Conservation (phyloP, 1,284 basidiomycete genomes). For the Tylopilus sp. region DNA sequence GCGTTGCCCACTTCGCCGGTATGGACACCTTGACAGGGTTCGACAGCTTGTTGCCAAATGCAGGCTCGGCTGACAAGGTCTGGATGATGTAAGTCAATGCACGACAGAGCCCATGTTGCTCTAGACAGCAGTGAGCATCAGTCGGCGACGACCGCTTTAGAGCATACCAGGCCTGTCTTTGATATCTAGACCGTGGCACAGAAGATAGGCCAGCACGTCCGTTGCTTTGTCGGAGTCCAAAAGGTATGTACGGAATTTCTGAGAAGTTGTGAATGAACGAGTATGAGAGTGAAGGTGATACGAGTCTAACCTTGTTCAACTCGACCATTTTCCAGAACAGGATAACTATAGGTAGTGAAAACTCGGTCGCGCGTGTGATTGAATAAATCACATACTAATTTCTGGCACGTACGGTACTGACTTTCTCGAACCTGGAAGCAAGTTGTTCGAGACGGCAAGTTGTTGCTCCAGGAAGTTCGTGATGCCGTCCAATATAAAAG, state of each 20-base stretch:
- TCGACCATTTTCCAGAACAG: constrained; percentile 90
- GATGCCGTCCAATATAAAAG: constrained; percentile 75
- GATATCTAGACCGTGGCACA: constrained; percentile 77
- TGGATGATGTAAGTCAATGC: constrained; percentile 90
- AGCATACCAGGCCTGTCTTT: constrained; percentile 83
- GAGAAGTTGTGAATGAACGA: constrained; percentile 6
- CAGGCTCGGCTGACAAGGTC: constrained; percentile 77
- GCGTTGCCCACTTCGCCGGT: constrained; percentile 68
- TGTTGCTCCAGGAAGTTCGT: constrained; percentile 69
- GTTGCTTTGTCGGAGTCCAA: constrained; percentile 74
- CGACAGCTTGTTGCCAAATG: constrained; percentile 67
- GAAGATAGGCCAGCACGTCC: constrained; percentile 70
- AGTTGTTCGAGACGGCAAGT: constrained; percentile 64
- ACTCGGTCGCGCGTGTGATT: constrained; percentile 5
- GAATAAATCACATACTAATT: constrained; percentile 51
- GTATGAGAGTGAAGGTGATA: neutral
- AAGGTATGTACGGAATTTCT: constrained; percentile 84
- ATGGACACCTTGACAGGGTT: constrained; percentile 59
- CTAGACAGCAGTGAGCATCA: constrained; percentile 37
- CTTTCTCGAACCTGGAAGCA: constrained; percentile 78
- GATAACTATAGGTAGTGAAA: constrained; percentile 49
- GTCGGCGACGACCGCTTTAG: constrained; percentile 2
- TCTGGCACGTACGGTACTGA: constrained; percentile 78
- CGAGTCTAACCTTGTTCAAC: constrained; percentile 69
- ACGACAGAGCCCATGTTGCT: constrained; percentile 87